These are phyloP conservation scores for Annona cherimola DNA, from an alignment of 164 flowering plant species.

Conservation along the genomic window DNA sequence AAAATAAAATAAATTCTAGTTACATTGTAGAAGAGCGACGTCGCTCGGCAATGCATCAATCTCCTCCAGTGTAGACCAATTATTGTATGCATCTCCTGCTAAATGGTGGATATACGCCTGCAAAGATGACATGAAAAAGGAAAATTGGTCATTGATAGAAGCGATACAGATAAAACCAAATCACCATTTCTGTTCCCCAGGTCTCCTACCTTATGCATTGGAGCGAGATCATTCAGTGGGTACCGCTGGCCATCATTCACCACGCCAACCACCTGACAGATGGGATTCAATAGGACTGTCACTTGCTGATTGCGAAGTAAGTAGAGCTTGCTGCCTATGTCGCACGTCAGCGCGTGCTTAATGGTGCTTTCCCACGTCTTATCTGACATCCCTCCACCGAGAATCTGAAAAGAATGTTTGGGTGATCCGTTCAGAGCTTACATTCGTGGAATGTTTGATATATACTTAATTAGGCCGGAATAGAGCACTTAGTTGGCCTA, in stretches of 20 bases:
- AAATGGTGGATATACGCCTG: slow-evolving; percentile 21
- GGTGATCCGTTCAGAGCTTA: background rate
- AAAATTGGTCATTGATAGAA: background rate
- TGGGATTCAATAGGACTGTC: slow-evolving; percentile 37
- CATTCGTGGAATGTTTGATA: background rate
- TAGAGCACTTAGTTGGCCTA: background rate
- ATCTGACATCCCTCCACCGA: slow-evolving; percentile 67
- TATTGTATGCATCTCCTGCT: slow-evolving; percentile 22
- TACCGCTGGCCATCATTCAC: slow-evolving; percentile 31
- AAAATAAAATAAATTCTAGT: too few relatives aligned
- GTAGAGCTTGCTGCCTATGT: slow-evolving; percentile 40
- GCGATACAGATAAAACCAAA: background rate
- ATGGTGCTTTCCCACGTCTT: slow-evolving; percentile 61
- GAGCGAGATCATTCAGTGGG: slow-evolving; percentile 3
- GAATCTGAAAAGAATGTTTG: slow-evolving; percentile 31
- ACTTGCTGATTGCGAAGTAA: slow-evolving; percentile 15
- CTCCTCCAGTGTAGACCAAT: slow-evolving; percentile 28
- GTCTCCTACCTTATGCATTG: slow-evolving; percentile 11
- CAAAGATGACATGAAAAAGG: background rate
- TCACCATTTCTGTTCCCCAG: background rate
- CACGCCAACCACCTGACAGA: slow-evolving; percentile 47
- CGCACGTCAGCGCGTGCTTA: slow-evolving; percentile 58
- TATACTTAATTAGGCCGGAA: background rate
- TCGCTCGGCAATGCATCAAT: slow-evolving; percentile 13
- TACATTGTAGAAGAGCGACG: background rate